Base-by-base conservation (phyloP, 192 early-diverging fungal genomes). In the Coemansia sp. region DNA sequence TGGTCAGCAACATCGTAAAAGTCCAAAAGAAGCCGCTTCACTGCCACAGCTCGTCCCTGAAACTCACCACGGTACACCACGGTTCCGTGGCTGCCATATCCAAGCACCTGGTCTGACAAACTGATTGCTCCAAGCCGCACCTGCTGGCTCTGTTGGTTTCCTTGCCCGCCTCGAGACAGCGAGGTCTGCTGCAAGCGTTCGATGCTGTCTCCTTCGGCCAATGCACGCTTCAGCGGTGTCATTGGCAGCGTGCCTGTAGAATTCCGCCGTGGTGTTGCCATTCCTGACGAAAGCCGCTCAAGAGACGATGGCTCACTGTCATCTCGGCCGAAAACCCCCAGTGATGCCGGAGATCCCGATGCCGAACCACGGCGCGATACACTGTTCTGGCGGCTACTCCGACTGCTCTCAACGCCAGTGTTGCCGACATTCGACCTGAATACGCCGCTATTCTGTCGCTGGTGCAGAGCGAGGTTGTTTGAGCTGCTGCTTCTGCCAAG, bases 1-100 rank as follows among this genome's bases (percentile, higher is more conserved):
- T 97, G 95, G 64, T 90, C 87, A 1, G 96, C 97, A 5, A 98
- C 90, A 43, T 95, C 93, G 76, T 99, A 97, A 86, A 98, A 98
- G 74, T 98, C 97, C 40, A 93, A 71, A 60, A 99, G 76, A 37
- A 99, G 76, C 16, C 96, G 86, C 75, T 99, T 99, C 50, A 99
- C 90, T 0, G 97, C 97, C 11, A 98, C 96, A 6, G 89, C 80
- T 10, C 95, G 87, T 19, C 93, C 93, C 75, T 97, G 93, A 76
- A 97, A 98, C 9, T 77, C 85, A n/a, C 96, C 97, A 51, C 91
- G 90, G 72, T 93, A 97, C 43, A 99, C 97, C 9, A 98, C 90
- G 0, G 98, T 99, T 16, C 98, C 98, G 74, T 98, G 95, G 60
- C 91, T 93, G 65, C 98, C 98, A 72, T 95, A 93, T 5, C 96